Conservation (phyloP, 2,329 filamentous ascomycete genomes). For the Coleophoma eucalyptorum region DNA sequence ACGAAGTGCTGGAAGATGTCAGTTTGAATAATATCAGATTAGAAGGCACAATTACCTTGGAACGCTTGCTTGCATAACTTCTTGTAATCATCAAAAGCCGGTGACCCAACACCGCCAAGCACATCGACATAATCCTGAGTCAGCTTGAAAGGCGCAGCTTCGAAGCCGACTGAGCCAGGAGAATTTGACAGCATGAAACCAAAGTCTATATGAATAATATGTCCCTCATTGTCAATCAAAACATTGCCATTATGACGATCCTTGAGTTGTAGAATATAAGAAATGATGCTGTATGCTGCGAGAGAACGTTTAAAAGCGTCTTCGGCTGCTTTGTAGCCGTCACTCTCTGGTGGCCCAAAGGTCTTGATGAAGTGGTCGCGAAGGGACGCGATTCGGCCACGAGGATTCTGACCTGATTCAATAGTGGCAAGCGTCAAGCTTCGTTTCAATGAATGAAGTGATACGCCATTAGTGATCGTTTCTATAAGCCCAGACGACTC, state of each 20-base stretch:
- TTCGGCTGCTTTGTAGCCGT: conserved; percentile 67
- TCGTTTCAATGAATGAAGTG: conserved; percentile 80
- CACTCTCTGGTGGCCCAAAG: conserved; percentile 67
- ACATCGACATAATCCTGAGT: conserved; percentile 85
- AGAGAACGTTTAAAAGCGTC: conserved; percentile 79
- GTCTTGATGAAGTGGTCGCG: conserved; percentile 79
- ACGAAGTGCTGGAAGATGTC: conserved; percentile 53
- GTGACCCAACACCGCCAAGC: conserved; percentile 66
- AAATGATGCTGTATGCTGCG: conserved; percentile 81
- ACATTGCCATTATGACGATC: conserved; percentile 86
- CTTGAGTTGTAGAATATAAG: conserved; percentile 79
- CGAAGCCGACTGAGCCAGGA: conserved; percentile 78
- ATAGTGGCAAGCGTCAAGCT: conserved; percentile 74
- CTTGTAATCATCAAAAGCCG: conserved; percentile 73
- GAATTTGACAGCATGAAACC: conserved; percentile 89
- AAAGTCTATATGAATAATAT: conserved; percentile 87
- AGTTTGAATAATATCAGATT: conserved; percentile 6
- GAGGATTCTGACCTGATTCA: conserved; percentile 68
- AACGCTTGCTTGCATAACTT: conserved; percentile 79
- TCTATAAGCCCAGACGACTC: conserved; percentile 83
- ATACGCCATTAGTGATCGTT: conserved; percentile 85
- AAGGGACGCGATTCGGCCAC: conserved; percentile 73
- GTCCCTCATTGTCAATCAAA: conserved; percentile 78
- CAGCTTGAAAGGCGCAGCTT: conserved; percentile 83
- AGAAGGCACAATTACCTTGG: conserved; percentile 51